Conservation (phyloP, 345 rosid genomes). For the Populus euphratica region DNA sequence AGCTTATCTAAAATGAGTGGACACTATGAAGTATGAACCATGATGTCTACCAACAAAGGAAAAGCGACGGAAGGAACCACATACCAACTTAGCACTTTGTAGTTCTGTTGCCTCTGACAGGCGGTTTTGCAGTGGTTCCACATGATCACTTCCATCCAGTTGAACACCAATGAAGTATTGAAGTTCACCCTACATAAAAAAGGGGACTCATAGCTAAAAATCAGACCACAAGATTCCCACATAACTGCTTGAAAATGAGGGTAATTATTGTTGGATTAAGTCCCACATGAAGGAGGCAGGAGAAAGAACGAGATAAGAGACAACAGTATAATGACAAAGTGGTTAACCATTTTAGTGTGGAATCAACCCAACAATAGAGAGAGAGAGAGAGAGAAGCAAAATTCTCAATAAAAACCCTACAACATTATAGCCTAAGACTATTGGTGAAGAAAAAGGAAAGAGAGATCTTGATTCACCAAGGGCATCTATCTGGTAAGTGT, state of each 20-base stretch:
- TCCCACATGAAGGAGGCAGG: neutral
- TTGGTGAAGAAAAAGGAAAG: neutral
- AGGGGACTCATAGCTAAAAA: constrained; percentile 2
- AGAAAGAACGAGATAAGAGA: neutral
- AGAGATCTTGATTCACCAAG: neutral
- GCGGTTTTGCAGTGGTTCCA: constrained; percentile 77
- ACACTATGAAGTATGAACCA: neutral
- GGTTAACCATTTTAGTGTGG: neutral
- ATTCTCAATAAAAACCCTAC: too few species aligned
- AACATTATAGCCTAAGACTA: too few species aligned
- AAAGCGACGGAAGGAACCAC: neutral
- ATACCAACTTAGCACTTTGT: constrained; percentile 73
- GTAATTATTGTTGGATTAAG: neutral
- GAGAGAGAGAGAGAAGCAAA: too few species aligned
- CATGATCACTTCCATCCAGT: constrained; percentile 92
- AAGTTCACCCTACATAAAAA: constrained; percentile 74
- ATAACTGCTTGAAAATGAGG: neutral
- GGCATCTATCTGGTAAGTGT: neutral
- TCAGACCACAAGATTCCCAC: neutral
- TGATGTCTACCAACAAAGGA: neutral
- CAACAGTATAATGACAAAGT: neutral
- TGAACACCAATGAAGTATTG: constrained; percentile 99
- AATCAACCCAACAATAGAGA: too few species aligned
- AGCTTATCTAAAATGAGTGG: neutral
- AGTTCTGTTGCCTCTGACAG: constrained; percentile 75